Conservation (phyloP, 2,329 filamentous ascomycete species). For the Verticillium isaacii region DNA sequence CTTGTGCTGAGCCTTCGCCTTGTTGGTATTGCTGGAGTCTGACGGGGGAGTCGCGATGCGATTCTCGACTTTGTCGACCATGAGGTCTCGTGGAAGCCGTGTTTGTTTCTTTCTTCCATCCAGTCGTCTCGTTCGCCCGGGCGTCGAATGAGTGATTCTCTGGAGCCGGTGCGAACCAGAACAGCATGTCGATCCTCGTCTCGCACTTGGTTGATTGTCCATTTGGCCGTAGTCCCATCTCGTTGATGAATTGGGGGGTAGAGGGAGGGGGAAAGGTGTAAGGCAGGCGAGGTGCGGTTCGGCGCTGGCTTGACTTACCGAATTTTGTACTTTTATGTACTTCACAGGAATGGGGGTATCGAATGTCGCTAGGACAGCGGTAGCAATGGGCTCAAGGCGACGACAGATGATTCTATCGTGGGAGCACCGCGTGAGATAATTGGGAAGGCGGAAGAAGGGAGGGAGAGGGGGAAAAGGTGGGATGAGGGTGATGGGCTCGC, state of each 20-base stretch:
- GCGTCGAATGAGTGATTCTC: neutral
- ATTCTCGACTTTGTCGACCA: neutral
- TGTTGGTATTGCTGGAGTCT: neutral
- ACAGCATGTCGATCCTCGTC: neutral
- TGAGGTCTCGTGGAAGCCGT: neutral
- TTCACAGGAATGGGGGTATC: neutral
- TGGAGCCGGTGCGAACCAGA: neutral
- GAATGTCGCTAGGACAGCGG: conserved; percentile 1
- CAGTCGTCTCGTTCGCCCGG: neutral
- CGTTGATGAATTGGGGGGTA: neutral
- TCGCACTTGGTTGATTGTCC: neutral
- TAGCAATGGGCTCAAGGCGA: neutral
- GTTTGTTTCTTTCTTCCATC: neutral
- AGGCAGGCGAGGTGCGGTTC: neutral
- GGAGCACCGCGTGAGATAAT: conserved; percentile 1
- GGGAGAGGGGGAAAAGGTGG: neutral
- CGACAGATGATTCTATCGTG: neutral
- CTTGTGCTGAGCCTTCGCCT: neutral
- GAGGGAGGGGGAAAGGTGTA: neutral
- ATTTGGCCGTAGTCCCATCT: neutral
- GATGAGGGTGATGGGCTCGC: neutral
- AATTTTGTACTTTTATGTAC: neutral
- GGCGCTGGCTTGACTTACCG: neutral
- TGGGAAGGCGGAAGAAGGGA: neutral
- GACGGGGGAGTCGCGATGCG: neutral